These are phyloP conservation scores for Protea cynaroides DNA, from an alignment of 164 flowering plant genomes.

Conservation along the genomic window DNA sequence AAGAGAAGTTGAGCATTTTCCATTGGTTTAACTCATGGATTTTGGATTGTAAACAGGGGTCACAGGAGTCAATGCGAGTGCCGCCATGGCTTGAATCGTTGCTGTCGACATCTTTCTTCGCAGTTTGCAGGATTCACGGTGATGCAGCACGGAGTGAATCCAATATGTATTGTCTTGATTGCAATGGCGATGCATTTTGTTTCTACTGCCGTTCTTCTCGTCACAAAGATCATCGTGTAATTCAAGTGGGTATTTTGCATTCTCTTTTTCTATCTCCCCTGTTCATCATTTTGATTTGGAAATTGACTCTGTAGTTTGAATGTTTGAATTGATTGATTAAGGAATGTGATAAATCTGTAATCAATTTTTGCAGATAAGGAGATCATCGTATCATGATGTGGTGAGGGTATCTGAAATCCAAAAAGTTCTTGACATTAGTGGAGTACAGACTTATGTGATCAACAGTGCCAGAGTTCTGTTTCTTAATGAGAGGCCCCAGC, in stretches of 20 bases:
- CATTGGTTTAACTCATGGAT: background rate
- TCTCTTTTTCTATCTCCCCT: background rate
- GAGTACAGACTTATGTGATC: conserved; percentile 93
- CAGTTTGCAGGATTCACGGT: conserved; percentile 62
- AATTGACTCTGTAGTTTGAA: too few species aligned
- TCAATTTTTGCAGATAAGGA: conserved; percentile 51
- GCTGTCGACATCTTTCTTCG: conserved; percentile 59
- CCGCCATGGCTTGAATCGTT: conserved; percentile 85
- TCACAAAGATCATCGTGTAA: conserved; percentile 78
- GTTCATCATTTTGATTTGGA: too few species aligned
- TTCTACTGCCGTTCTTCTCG: conserved; percentile 68
- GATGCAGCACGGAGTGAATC: conserved; percentile 77
- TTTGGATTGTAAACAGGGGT: background rate
- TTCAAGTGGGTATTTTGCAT: conserved; percentile 47
- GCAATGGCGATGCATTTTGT: conserved; percentile 68
- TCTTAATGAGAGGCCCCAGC: conserved; percentile 90
- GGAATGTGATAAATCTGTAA: background rate
- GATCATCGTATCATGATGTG: conserved; percentile 97
- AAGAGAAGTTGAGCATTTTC: too few species aligned
- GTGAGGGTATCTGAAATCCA: conserved; percentile 86
- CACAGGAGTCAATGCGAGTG: conserved; percentile 39
- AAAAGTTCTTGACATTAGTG: conserved; percentile 64
- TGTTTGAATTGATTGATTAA: background rate
- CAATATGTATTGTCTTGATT: conserved; percentile 86
- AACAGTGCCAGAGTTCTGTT: conserved; percentile 91